Evolutionary conservation across 225 moss, liverwort and hornwort species (phyloP), one percentile per base, ranked within the genome.

Genomic region (Bryoerythrophyllum caledonicum): DNA sequence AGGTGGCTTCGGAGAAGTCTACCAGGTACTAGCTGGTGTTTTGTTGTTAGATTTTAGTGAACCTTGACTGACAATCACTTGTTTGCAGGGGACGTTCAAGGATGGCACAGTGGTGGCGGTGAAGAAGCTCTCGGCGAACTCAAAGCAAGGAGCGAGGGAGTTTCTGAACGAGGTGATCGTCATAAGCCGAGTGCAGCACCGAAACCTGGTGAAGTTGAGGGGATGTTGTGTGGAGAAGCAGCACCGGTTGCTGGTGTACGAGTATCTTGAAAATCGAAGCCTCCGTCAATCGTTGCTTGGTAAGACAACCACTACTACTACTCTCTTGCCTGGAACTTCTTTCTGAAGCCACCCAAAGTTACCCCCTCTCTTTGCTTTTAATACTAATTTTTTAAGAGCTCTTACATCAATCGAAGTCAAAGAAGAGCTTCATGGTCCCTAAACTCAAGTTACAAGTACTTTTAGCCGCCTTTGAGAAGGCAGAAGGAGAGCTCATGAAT

Each of bases 1-100:
- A 82, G 92, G 92, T 75, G 92, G 88, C 19, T 92, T 92, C 65
- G 92, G 92, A 38, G 88, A 79, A 74, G 92, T 92, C 11, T 90
- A 86, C 67, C 81, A 84, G 83, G 92, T 86, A 76, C 32, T 28
- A 15, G 13, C 14, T 44, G 3, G 13, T 63, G 34, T 15, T 54
- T 72, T 41, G 17, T 53, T 60, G 32, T 3, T 32, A 76, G 9
- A 72, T 6, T 19, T 27, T 68, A 37, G 16, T 41, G 11, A 23
- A 15, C 72, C 15, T 14, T 46, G 46, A 46, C 46, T 46, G 0
- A 46, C 4, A 16, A 15, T 46, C 5, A 46, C 1, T 46, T 46
- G 32, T 19, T 17, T 49, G 17, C 77, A 87, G 87, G 87, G 87
- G 37, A 80, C 40, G 34, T 75, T 79, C 60, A 84, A 84, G 72